A percentile compares a stretch with the other conserved stretches of the same genome.
Conservation (phyloP, 1,284 basidiomycete species). For the Apiotrichum brassicae region DNA sequence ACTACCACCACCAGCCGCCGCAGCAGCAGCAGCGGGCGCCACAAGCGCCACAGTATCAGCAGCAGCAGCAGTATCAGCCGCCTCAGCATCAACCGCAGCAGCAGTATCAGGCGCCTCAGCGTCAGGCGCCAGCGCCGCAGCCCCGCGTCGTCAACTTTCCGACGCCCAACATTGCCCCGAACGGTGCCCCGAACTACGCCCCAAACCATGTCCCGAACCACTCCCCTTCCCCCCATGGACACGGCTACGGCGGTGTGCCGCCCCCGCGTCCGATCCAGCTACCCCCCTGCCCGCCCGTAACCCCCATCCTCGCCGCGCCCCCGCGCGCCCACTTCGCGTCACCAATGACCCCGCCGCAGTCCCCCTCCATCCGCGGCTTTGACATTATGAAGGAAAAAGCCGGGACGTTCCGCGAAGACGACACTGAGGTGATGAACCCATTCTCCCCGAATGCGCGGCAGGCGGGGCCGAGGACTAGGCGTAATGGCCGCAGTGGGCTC, state of each 20-base stretch:
- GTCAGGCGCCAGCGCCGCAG: background rate
- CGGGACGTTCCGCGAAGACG: slow-evolving; percentile 38
- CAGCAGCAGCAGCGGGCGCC: background rate
- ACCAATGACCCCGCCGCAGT: slow-evolving; percentile 12
- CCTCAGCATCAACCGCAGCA: background rate
- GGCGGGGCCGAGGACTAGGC: slow-evolving; percentile 8
- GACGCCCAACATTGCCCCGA: slow-evolving; percentile 1
- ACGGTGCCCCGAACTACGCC: background rate
- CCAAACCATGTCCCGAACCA: background rate
- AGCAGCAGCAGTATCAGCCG: background rate
- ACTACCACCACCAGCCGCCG: background rate
- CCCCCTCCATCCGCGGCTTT: slow-evolving; percentile 25
- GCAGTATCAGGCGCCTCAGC: background rate
- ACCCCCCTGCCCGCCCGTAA: slow-evolving; percentile 2
- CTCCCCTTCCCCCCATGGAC: background rate
- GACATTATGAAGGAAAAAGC: slow-evolving; percentile 38
- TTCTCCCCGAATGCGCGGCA: slow-evolving; percentile 24
- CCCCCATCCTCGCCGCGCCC: slow-evolving; percentile 33
- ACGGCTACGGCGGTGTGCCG: background rate
- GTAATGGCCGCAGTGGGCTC: slow-evolving; percentile 3
- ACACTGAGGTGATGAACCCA: slow-evolving; percentile 35
- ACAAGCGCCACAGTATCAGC: background rate
- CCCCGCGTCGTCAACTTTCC: slow-evolving; percentile 3
- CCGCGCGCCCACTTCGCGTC: slow-evolving; percentile 16
- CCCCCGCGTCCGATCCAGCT: background rate